These are phyloP conservation scores for Venturia asperata DNA, from an alignment of 2,329 filamentous ascomycete genomes.

Conservation along the genomic window DNA sequence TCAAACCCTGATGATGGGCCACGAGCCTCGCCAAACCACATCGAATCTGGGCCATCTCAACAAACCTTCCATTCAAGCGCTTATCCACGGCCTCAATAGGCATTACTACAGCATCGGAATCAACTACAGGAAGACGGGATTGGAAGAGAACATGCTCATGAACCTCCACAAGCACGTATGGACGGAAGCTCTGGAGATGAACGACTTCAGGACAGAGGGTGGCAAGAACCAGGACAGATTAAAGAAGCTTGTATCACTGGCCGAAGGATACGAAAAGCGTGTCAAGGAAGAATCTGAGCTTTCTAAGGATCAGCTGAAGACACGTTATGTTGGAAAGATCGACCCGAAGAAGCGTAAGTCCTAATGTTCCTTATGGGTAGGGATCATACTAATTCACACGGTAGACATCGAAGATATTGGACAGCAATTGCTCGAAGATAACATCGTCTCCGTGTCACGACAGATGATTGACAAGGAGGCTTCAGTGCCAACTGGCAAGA, in stretches of 20 bases:
- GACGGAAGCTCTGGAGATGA: conserved; percentile 96
- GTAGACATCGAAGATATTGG: conserved; percentile 86
- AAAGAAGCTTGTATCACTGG: conserved; percentile 75
- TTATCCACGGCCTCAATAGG: conserved; percentile 94
- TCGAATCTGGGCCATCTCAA: conserved; percentile 97
- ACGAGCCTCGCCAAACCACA: conserved; percentile 94
- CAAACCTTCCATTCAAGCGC: conserved; percentile 98
- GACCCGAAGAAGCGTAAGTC: conserved; percentile 89
- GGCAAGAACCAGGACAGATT: conserved; percentile 80
- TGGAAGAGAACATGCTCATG: conserved; percentile 99
- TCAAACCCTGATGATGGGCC: conserved; percentile 93
- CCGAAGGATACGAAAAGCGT: conserved; percentile 96
- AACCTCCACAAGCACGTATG: conserved; percentile 99
- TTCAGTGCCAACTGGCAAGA: conserved; percentile 60
- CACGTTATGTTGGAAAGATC: conserved; percentile 95
- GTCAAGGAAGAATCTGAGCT: conserved; percentile 98
- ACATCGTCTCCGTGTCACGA: conserved; percentile 94
- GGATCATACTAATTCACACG: conserved; percentile 24
- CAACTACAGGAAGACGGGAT: conserved; percentile 92
- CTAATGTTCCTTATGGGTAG: neutral
- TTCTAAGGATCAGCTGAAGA: conserved; percentile 96
- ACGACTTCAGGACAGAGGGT: conserved; percentile 82
- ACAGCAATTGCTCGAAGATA: conserved; percentile 96
- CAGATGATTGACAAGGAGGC: conserved; percentile 99
- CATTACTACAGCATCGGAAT: conserved; percentile 99